A percentile compares a stretch with the other conserved stretches of the same genome.
phyloP scores from a whole-genome alignment of 139 green algal genomes.

The Ostreobium quekettii region DNA sequence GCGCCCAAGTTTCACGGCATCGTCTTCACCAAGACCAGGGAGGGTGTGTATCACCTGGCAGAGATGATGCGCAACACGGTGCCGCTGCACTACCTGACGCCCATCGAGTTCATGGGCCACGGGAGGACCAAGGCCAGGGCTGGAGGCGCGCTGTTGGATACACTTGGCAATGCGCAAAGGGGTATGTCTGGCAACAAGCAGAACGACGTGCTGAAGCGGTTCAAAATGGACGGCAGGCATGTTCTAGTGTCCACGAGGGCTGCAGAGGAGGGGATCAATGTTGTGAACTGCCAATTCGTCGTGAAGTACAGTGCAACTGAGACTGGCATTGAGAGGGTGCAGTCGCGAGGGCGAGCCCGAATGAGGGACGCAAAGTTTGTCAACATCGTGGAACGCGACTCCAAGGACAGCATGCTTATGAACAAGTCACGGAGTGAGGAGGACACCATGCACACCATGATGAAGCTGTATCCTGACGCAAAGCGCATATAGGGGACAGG shows the following conservation, averaged over 20 bases:
- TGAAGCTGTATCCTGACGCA: too few species aligned
- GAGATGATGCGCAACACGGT: slow-evolving; percentile 4
- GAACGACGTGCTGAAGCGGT: slow-evolving; percentile 18
- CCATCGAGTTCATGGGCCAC: slow-evolving; percentile 23
- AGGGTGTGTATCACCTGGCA: slow-evolving; percentile 20
- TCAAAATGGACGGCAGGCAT: slow-evolving; percentile 16
- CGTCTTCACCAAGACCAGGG: slow-evolving; percentile 24
- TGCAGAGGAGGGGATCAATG: slow-evolving; percentile 35
- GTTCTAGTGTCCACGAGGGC: slow-evolving; percentile 27
- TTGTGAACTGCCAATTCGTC: slow-evolving; percentile 27
- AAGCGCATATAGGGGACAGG: too few species aligned
- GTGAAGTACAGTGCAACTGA: slow-evolving; percentile 26
- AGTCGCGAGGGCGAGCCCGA: slow-evolving; percentile 20
- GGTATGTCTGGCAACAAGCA: slow-evolving; percentile 16
- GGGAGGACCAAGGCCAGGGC: not conserved
- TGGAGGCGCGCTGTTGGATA: too few species aligned
- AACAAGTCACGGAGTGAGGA: slow-evolving; percentile 11
- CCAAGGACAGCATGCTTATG: slow-evolving; percentile 7
- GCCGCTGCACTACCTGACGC: slow-evolving; percentile 16
- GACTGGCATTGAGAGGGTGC: slow-evolving; percentile 20
- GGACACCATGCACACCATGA: slow-evolving; percentile 11
- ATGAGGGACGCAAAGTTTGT: not conserved
- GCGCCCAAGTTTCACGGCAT: slow-evolving; percentile 25
- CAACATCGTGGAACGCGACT: slow-evolving; percentile 16
- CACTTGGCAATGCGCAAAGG: slow-evolving; percentile 17